These are phyloP conservation scores for Paraphaeosphaeria minitans DNA, from an alignment of 2,329 filamentous ascomycete species.

Conservation along the genomic window DNA sequence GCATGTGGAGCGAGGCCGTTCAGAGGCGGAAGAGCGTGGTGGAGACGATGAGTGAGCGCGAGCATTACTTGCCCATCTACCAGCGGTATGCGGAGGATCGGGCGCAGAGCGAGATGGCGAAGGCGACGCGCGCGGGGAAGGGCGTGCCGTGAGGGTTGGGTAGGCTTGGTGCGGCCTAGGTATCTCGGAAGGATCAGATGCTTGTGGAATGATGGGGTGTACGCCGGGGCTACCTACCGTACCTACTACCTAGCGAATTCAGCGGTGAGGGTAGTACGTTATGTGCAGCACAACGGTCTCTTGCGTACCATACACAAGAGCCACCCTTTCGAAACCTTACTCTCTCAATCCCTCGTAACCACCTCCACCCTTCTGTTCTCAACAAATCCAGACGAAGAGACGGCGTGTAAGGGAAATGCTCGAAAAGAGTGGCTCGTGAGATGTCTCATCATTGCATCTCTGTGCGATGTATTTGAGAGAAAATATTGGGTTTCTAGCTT, in stretches of 20 bases:
- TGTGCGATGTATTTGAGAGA: no score
- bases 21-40: constrained; percentile 65
- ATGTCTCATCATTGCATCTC: no score
- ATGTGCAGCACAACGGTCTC: no score
- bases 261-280: no score
- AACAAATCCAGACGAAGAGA: no score
- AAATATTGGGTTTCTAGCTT: no score
- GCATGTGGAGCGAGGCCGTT: constrained; percentile 66
- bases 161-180: background rate
- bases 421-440: no score
- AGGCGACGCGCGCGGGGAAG: constrained; percentile 61
- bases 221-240: no score
- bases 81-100: constrained; percentile 54
- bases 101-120: constrained; percentile 55
- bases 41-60: constrained; percentile 70
- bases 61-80: constrained; percentile 72
- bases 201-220: no score
- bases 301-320: background rate
- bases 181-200: background rate
- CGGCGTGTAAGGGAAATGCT: no score
- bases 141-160: constrained; percentile 61
- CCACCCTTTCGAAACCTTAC: background rate
- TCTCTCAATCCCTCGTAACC: background rate
- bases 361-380: background rate
- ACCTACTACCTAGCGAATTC: no score